A percentile compares a stretch with the other conserved stretches of the same genome.
Evolutionary conservation across 148 eudicot species (phyloP).

Genomic region (Rhododendron griersonianum): DNA sequence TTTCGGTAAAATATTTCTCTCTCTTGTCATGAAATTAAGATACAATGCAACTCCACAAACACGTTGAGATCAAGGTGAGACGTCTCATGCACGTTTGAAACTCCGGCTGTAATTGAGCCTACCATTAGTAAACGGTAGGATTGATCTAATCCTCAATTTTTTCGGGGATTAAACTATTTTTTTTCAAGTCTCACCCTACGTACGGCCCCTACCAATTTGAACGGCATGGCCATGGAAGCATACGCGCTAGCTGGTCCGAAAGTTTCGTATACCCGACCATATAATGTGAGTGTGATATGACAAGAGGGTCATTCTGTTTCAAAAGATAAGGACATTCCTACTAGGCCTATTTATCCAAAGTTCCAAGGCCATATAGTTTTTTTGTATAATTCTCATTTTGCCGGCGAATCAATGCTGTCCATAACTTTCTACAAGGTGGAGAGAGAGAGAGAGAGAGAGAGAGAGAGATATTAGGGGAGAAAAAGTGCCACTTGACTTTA

Average conservation of each 20-base stretch:
- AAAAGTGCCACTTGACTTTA: neutral
- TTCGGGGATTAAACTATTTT: too few relatives aligned
- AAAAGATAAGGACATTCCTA: constrained; percentile 1
- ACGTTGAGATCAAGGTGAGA: neutral
- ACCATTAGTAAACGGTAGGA: too few relatives aligned
- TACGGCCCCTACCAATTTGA: neutral
- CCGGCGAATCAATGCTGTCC: constrained; percentile 1
- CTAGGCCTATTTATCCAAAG: neutral
- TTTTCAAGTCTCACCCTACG: neutral
- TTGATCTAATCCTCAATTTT: neutral
- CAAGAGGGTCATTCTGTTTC: neutral
- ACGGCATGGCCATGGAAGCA: neutral
- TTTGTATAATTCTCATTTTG: neutral
- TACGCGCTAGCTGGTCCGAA: neutral
- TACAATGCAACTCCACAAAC: neutral
- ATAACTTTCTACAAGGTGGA: neutral
- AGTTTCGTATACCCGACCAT: neutral
- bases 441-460: neutral
- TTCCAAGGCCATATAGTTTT: neutral
- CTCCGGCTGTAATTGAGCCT: neutral
- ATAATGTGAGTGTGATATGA: neutral
- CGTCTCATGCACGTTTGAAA: neutral
- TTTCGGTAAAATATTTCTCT: neutral
- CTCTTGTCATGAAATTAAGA: neutral
- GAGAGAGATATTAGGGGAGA: neutral